A percentile compares a stretch with the other conserved stretches of the same genome.
phyloP scores from a whole-genome alignment of 148 eudicot species.

The Gaultheria prostrata region DNA sequence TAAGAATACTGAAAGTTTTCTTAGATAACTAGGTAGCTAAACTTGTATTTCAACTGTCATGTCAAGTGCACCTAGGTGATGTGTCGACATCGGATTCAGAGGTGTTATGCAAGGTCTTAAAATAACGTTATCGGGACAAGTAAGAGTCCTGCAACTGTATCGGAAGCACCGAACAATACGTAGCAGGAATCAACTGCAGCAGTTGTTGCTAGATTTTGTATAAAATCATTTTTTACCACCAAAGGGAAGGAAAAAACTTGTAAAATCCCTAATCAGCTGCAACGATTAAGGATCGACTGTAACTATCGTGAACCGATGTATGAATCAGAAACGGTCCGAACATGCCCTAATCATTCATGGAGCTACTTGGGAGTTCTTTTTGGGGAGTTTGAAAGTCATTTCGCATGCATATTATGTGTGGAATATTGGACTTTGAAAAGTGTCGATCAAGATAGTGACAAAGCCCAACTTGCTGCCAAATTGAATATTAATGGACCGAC shows the following conservation, averaged over 20 bases:
- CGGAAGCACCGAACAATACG: neutral
- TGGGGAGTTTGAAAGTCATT: neutral
- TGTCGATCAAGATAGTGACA: neutral
- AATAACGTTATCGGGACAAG: neutral
- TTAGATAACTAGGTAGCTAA: neutral
- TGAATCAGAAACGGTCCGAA: neutral
- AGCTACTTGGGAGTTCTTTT: neutral
- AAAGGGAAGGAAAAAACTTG: neutral
- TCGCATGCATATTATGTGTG: neutral
- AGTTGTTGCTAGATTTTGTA: neutral
- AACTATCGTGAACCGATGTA: neutral
- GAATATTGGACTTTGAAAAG: neutral
- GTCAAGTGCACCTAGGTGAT: neutral
- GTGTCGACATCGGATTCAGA: neutral
- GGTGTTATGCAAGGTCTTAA: neutral
- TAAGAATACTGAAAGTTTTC: neutral
- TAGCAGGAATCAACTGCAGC: neutral
- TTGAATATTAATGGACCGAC: conserved; percentile 1
- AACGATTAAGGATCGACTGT: neutral
- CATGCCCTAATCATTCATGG: neutral
- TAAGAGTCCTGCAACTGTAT: too few species aligned
- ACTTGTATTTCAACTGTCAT: neutral
- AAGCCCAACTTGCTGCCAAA: neutral
- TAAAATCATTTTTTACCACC: neutral
- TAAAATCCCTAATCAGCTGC: neutral